Conservation (phyloP, 331 rosid genomes). For the Malus hybrid region DNA sequence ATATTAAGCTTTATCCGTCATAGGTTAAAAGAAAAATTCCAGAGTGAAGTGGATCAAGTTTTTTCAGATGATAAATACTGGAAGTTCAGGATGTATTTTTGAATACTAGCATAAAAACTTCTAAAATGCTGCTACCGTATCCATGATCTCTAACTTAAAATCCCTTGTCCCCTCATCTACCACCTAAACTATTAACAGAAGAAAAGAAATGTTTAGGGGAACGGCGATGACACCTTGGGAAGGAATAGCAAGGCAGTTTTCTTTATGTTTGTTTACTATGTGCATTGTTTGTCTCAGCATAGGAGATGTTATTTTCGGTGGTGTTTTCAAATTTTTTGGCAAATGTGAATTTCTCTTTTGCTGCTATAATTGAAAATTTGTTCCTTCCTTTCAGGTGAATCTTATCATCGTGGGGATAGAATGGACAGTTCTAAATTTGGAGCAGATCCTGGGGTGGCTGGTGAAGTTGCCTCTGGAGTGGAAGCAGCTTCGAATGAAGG, state of each 20-base stretch:
- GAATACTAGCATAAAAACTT: background rate
- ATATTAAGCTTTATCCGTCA: no score
- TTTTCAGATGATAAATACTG: background rate
- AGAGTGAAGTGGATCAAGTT: background rate
- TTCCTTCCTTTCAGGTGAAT: slow-evolving; percentile 54
- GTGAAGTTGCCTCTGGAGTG: slow-evolving; percentile 38
- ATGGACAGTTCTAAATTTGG: slow-evolving; percentile 79
- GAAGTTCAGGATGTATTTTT: background rate
- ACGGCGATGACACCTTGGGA: background rate
- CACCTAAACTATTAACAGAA: background rate
- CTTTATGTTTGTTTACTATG: background rate
- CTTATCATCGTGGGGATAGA: slow-evolving; percentile 57
- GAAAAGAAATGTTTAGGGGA: background rate
- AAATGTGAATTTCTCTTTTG: background rate
- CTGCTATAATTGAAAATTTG: background rate
- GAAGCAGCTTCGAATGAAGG: slow-evolving; percentile 39
- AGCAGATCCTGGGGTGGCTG: slow-evolving; percentile 77
- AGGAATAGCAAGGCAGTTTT: background rate
- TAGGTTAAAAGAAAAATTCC: no score
- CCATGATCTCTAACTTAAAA: background rate
- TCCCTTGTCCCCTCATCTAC: background rate
- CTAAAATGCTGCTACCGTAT: background rate
- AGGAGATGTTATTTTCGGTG: background rate
- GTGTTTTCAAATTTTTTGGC: background rate
- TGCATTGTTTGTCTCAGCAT: background rate